Conservation (phyloP, 352 stramenopile genomes). For the Phytopythium ostracodes region DNA sequence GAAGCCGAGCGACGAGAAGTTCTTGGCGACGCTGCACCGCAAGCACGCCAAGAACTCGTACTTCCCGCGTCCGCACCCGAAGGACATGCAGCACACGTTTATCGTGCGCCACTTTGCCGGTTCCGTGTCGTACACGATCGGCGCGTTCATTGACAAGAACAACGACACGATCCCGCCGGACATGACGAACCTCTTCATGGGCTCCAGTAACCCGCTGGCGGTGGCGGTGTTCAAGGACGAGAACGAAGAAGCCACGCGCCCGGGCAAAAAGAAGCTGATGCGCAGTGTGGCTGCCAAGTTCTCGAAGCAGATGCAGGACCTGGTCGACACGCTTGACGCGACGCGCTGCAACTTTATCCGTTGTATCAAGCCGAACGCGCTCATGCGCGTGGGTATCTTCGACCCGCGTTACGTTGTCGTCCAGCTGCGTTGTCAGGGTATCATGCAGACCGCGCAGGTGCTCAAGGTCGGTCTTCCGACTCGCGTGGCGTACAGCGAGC, state of each 20-base stretch:
- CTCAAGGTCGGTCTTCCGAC: conserved; percentile 84
- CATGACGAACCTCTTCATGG: conserved; percentile 78
- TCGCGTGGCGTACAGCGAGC: conserved; percentile 70
- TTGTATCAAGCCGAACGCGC: conserved; percentile 86
- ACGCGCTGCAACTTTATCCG: conserved; percentile 88
- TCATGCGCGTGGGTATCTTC: conserved; percentile 71
- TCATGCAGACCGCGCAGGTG: conserved; percentile 87
- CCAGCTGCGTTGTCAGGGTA: conserved; percentile 82
- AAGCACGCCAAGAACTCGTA: conserved; percentile 83
- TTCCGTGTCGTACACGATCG: conserved; percentile 88
- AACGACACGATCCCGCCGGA: conserved; percentile 91
- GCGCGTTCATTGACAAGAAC: conserved; percentile 95
- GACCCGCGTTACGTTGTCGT: conserved; percentile 77
- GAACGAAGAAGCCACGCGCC: conserved; percentile 35
- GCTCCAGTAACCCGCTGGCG: conserved; percentile 60
- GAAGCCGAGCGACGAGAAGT: conserved; percentile 88
- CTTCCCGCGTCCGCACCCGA: conserved; percentile 81
- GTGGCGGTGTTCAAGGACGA: conserved; percentile 68
- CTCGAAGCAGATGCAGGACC: conserved; percentile 73
- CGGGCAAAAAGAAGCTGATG: conserved; percentile 81
- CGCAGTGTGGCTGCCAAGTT: conserved; percentile 66
- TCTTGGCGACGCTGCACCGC: conserved; percentile 76
- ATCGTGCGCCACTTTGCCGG: conserved; percentile 89
- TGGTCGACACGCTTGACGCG: conserved; percentile 72
- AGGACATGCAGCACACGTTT: conserved; percentile 89